Percentiles rank a stretch among this genome's conserved stretches.
Evolutionary conservation across 148 eudicot genomes (phyloP).

Genomic region (Fagopyrum tataricum): DNA sequence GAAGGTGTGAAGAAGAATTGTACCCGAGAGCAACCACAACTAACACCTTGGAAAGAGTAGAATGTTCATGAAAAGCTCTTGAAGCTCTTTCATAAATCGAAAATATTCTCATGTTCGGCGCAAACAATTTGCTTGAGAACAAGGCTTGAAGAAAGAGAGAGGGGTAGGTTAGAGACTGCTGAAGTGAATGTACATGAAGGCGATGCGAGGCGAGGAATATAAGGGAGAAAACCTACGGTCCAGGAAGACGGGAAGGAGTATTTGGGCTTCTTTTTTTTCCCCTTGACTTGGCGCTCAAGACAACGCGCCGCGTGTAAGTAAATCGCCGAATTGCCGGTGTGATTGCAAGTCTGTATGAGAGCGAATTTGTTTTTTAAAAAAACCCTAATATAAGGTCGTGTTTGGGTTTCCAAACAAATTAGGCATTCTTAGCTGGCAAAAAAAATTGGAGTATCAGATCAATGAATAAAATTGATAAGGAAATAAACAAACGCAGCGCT

Average conservation of each 20-base stretch:
- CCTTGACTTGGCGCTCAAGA: conserved; percentile 10
- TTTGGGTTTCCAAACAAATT: background rate
- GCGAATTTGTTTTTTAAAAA: background rate
- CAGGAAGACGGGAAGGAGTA: background rate
- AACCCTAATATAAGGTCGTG: background rate
- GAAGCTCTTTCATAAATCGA: conserved; percentile 4
- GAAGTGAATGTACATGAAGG: background rate
- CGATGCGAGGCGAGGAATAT: background rate
- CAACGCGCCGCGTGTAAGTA: conserved; percentile 9
- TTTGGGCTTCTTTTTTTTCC: background rate
- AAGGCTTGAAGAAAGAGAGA: background rate
- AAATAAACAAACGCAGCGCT: background rate
- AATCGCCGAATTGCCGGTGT: background rate
- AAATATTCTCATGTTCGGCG: background rate
- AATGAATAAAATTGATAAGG: background rate
- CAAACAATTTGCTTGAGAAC: background rate
- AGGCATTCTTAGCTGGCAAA: conserved; percentile 5
- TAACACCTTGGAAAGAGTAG: conserved; percentile 13
- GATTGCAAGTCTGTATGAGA: background rate
- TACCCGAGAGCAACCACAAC: conserved; percentile 12
- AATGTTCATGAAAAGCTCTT: background rate
- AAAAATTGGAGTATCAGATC: background rate
- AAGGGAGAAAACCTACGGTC: conserved; percentile 4
- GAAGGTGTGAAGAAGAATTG: background rate
- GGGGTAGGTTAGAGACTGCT: background rate